Conservation (phyloP, 805 yeast genomes). For the Nakazawaea wickerhamii region DNA sequence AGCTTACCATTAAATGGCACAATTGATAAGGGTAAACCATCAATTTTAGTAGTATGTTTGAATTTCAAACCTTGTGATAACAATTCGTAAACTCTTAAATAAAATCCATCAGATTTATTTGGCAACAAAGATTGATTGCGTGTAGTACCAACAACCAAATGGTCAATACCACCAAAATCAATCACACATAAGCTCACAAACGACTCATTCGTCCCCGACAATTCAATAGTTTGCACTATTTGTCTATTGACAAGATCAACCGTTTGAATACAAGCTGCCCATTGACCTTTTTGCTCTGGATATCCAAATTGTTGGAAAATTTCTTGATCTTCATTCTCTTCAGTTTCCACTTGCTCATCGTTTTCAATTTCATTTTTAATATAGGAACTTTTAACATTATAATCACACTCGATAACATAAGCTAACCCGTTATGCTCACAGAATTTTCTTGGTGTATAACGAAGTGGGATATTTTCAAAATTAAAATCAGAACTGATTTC, state of each 20-base stretch:
- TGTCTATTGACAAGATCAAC: slow-evolving; percentile 30
- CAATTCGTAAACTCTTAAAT: slow-evolving; percentile 33
- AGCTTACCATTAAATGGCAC: slow-evolving; percentile 52
- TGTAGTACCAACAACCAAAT: slow-evolving; percentile 43
- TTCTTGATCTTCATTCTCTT: slow-evolving; percentile 26
- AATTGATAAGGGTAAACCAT: slow-evolving; percentile 43
- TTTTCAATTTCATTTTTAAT: slow-evolving; percentile 13
- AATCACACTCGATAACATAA: slow-evolving; percentile 44
- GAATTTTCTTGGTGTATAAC: slow-evolving; percentile 47
- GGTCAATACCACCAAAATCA: slow-evolving; percentile 20
- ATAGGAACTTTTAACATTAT: slow-evolving; percentile 29
- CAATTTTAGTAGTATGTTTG: slow-evolving; percentile 57
- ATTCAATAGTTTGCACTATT: slow-evolving; percentile 38
- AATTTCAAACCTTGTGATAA: slow-evolving; percentile 32
- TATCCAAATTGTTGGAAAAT: slow-evolving; percentile 43
- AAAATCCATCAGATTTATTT: slow-evolving; percentile 19
- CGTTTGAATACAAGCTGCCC: slow-evolving; percentile 54
- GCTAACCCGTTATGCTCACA: slow-evolving; percentile 22
- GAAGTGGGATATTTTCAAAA: slow-evolving; percentile 35
- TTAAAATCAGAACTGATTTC: slow-evolving; percentile 27
- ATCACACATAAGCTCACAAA: slow-evolving; percentile 34
- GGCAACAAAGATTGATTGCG: slow-evolving; percentile 27
- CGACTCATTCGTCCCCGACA: slow-evolving; percentile 34
- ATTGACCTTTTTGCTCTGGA: slow-evolving; percentile 21
- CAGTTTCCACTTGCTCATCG: slow-evolving; percentile 23